Evolutionary conservation across 805 yeast genomes (phyloP), one percentile per base, ranked within the genome.

Genomic region (Kodamaea fukazawae): DNA sequence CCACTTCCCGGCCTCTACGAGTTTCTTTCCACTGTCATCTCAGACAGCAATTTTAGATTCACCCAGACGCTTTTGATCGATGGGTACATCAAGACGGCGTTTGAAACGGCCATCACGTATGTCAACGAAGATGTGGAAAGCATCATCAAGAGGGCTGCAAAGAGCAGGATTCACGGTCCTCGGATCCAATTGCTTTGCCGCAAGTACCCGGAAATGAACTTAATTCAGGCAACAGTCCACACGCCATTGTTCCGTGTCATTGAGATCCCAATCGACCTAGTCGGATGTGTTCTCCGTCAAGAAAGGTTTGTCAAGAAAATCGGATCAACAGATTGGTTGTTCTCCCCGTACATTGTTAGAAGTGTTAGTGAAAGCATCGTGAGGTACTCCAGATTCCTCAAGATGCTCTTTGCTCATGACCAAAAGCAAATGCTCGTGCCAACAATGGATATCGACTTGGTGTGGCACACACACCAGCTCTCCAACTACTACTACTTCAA

Each of bases 391-490:
- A 41, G 50, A 7, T 58, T 57, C 35, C 40, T 42, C 32, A 31
- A 38, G 12, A 15, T 47, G 12, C 33, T 47, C 7, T 27, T 40
- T 1, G 3, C 8, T 2, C 7, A 27, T 13, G 47, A 41, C 26
- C 32, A 29, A 2, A 33, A 16, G 12, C 20, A 29, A 15, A 45
- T 38, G 44, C 36, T 48, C 12, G 55, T 57, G 1, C 62, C 63
- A 1, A 56, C 61, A 4, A 42, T 58, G 32, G 62, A 58, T 28
- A 57, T 58, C 18, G 61, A 57, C 34, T 44, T 58, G 28, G 34
- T 56, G 3, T 57, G 63, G 63, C 60, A 51, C 37, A 58, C 63
- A 5, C 61, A 58, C 39, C 59, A 54, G 28, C 42, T 58, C 9
- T 31, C 47, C 4, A 38, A 43, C 36, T 34, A 31, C 32, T 30